Percentiles rank a stretch among this genome's conserved stretches.
These are phyloP conservation scores for Neurospora africana DNA, from an alignment of 495 filamentous ascomycete genomes.

Conservation along the genomic window DNA sequence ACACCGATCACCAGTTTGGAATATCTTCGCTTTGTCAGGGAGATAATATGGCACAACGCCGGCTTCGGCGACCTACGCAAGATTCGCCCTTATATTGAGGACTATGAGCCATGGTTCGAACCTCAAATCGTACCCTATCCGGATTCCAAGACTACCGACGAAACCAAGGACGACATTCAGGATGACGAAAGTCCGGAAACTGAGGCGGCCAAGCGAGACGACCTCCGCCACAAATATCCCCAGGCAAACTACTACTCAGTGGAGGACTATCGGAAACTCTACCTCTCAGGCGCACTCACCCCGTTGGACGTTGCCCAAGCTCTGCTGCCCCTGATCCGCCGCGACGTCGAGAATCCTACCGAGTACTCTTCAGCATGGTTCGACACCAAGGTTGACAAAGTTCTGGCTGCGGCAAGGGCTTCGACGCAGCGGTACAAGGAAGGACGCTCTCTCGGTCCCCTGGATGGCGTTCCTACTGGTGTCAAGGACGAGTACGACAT, in stretches of 20 bases:
- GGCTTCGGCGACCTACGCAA: slow-evolving; percentile 53
- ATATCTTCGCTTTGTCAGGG: slow-evolving; percentile 20
- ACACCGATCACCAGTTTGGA: slow-evolving; percentile 19
- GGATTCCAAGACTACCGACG: neutral
- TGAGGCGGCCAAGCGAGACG: slow-evolving; percentile 5
- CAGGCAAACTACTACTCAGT: slow-evolving; percentile 47
- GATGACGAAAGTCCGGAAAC: slow-evolving; percentile 4
- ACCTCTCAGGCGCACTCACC: slow-evolving; percentile 52
- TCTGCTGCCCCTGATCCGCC: slow-evolving; percentile 57
- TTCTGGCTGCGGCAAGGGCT: slow-evolving; percentile 53
- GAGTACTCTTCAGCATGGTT: slow-evolving; percentile 59
- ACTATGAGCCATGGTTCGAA: slow-evolving; percentile 59
- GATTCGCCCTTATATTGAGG: slow-evolving; percentile 43
- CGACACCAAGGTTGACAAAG: slow-evolving; percentile 44
- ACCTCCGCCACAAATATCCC: slow-evolving; percentile 19
- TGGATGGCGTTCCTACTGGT: slow-evolving; percentile 66
- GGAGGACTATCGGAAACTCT: slow-evolving; percentile 58
- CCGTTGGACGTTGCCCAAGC: slow-evolving; percentile 55
- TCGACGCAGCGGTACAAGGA: slow-evolving; percentile 55
- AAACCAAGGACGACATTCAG: slow-evolving; percentile 9
- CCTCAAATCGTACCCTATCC: slow-evolving; percentile 60
- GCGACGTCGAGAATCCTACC: slow-evolving; percentile 40
- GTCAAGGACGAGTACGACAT: slow-evolving; percentile 53
- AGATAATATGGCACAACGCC: slow-evolving; percentile 53
- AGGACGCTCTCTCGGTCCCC: slow-evolving; percentile 47